These are phyloP conservation scores for Aspergillus fructus DNA, from an alignment of 2,329 filamentous ascomycete species.

Conservation along the genomic window DNA sequence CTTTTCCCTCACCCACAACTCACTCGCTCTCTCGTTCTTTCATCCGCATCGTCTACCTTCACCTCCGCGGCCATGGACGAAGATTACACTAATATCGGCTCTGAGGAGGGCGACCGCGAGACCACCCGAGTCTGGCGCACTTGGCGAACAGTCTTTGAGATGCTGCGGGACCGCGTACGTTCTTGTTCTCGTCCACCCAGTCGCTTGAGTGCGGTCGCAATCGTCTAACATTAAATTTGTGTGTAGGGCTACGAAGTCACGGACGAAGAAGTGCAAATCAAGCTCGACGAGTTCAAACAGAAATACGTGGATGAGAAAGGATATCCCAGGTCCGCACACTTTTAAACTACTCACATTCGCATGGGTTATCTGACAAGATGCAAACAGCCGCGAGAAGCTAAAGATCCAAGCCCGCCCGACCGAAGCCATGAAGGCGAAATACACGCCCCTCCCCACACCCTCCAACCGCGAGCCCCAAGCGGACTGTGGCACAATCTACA, in stretches of 20 bases:
- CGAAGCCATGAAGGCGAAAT: conserved; percentile 79
- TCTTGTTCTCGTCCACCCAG: not conserved
- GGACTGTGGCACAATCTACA: conserved; percentile 83
- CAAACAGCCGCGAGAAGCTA: conserved; percentile 72
- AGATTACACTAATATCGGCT: conserved; percentile 32
- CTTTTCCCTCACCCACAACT: conserved; percentile 6
- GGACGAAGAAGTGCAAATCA: conserved; percentile 84
- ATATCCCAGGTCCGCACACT: conserved; percentile 66
- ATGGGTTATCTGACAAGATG: not conserved
- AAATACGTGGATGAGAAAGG: conserved; percentile 73
- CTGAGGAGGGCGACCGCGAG: conserved; percentile 39
- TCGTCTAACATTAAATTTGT: conserved; percentile 6
- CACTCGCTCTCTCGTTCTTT: conserved; percentile 25
- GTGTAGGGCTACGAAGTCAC: conserved; percentile 85
- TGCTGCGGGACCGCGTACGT: conserved; percentile 85
- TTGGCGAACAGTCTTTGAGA: conserved; percentile 90
- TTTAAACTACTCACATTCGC: not conserved
- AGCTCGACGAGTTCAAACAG: conserved; percentile 74
- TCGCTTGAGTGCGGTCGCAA: not conserved
- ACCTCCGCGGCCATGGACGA: conserved; percentile 36
- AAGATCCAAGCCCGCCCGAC: conserved; percentile 85
- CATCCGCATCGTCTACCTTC: conserved; percentile 14
- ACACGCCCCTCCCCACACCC: conserved; percentile 69
- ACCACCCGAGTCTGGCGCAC: conserved; percentile 82
- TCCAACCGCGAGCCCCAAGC: conserved; percentile 68